These are phyloP conservation scores for Nannochloropsis salina DNA, from an alignment of 108 stramenopile species.

Conservation along the genomic window DNA sequence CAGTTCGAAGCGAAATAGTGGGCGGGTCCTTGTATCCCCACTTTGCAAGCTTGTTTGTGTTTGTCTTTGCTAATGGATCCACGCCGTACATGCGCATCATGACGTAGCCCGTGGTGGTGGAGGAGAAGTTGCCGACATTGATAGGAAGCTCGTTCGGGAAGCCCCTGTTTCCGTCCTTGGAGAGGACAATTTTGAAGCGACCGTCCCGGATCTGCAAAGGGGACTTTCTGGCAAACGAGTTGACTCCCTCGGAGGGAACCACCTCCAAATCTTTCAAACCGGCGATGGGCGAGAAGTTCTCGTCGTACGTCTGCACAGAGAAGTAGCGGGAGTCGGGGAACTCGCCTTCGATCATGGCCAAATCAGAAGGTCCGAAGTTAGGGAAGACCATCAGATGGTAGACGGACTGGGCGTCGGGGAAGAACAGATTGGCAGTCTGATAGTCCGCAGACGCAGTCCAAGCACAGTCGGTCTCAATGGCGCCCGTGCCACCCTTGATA, in stretches of 20 bases:
- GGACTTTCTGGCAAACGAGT: not conserved
- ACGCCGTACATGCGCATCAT: not conserved
- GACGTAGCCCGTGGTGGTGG: not conserved
- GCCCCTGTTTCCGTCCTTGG: not conserved
- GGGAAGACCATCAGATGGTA: not conserved
- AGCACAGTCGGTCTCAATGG: not conserved
- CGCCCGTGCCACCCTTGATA: not conserved
- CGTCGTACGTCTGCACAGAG: not conserved
- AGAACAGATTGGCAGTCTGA: not conserved
- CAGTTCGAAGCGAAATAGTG: not conserved
- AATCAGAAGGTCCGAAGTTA: not conserved
- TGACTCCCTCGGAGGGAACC: not conserved
- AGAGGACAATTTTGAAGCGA: slow-evolving; percentile 2
- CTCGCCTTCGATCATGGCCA: not conserved
- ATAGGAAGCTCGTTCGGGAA: not conserved
- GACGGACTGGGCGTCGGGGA: slow-evolving; percentile 3
- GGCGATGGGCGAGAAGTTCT: slow-evolving; percentile 9
- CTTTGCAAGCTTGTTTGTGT: not conserved
- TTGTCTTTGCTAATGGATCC: not conserved
- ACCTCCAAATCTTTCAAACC: not conserved
- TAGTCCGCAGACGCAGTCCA: slow-evolving; percentile 2
- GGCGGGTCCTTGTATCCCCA: not conserved
- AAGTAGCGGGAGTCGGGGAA: not conserved
- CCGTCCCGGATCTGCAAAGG: slow-evolving; percentile 1
- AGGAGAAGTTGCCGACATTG: not conserved